Evolutionary conservation across 2,329 filamentous ascomycete species (phyloP).

Genomic region (Aureobasidium sp.): DNA sequence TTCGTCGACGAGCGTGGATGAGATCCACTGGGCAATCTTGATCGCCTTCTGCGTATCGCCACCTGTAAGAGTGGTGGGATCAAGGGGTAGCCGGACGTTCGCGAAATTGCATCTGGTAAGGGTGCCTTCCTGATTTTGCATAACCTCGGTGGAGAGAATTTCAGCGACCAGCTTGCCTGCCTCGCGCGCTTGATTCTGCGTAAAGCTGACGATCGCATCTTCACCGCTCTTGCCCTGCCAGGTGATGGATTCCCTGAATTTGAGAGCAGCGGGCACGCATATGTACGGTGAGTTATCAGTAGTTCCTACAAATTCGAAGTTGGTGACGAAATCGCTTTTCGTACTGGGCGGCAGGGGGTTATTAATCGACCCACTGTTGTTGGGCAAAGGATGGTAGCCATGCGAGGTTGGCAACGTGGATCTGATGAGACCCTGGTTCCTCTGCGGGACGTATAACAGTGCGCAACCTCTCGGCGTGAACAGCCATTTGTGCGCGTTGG

Average conservation of each 20-base stretch:
- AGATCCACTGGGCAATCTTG: conserved; percentile 35
- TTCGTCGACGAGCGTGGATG: conserved; percentile 34
- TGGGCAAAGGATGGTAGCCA: conserved; percentile 52
- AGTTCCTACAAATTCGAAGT: conserved; percentile 12
- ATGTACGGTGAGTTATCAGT: conserved; percentile 64
- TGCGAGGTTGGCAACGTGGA: conserved; percentile 73
- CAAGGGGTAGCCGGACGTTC: conserved; percentile 66
- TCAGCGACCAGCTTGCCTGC: conserved; percentile 55
- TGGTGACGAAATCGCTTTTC: conserved; percentile 47
- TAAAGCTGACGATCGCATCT: conserved; percentile 56
- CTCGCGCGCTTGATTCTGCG: conserved; percentile 51
- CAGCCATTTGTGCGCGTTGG: conserved; percentile 89
- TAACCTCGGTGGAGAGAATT: conserved; percentile 58
- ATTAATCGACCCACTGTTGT: conserved; percentile 16
- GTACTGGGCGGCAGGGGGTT: conserved; percentile 32
- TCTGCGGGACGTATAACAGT: conserved; percentile 66
- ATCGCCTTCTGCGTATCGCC: conserved; percentile 24
- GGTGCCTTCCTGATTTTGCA: conserved; percentile 57
- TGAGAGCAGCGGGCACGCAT: conserved; percentile 61
- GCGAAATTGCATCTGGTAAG: conserved; percentile 60
- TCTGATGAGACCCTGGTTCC: conserved; percentile 68
- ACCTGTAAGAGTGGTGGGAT: conserved; percentile 27
- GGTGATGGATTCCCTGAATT: conserved; percentile 51
- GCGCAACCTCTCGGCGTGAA: conserved; percentile 71
- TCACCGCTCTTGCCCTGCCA: conserved; percentile 51